Evolutionary conservation across 441 rosid genomes (phyloP).

Genomic region (Hura crepitans): DNA sequence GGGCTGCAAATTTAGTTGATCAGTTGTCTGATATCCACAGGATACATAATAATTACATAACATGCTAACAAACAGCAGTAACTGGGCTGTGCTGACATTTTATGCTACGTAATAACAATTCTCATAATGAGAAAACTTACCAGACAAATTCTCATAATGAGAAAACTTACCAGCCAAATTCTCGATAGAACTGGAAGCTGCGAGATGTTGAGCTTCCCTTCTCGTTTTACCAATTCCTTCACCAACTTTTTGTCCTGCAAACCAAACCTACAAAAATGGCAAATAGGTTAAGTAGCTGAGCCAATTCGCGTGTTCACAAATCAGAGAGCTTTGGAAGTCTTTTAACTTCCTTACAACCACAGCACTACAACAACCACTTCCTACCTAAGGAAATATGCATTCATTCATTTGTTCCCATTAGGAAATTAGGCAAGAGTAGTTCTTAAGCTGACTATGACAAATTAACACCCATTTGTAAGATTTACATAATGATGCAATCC

Average conservation of each 20-base stretch:
- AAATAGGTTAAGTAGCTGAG: conserved; percentile 23
- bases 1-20: no score
- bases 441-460: not conserved
- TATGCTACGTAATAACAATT: conserved; percentile 7
- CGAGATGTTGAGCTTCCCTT: conserved; percentile 77
- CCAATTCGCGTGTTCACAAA: conserved; percentile 5
- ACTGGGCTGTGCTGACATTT: not conserved
- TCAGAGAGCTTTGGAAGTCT: not conserved
- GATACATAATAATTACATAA: conserved; percentile 11
- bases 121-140: conserved; percentile 38
- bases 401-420: not conserved
- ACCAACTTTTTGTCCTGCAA: conserved; percentile 79
- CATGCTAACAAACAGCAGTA: conserved; percentile 5
- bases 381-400: not conserved
- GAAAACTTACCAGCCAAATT: conserved; percentile 64
- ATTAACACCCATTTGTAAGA: not conserved
- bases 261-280: conserved; percentile 62
- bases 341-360: not conserved
- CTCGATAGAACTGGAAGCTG: conserved; percentile 76
- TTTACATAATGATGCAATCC: not conserved
- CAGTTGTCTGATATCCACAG: no score
- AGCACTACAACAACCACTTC: not conserved
- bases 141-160: conserved; percentile 42
- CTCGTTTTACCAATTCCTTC: conserved; percentile 83
- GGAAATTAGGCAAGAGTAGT: not conserved